A percentile compares a stretch with the other conserved stretches of the same genome.
Conservation (phyloP, 805 yeast genomes). For the Yamadazyma takamatsuzukensis region DNA sequence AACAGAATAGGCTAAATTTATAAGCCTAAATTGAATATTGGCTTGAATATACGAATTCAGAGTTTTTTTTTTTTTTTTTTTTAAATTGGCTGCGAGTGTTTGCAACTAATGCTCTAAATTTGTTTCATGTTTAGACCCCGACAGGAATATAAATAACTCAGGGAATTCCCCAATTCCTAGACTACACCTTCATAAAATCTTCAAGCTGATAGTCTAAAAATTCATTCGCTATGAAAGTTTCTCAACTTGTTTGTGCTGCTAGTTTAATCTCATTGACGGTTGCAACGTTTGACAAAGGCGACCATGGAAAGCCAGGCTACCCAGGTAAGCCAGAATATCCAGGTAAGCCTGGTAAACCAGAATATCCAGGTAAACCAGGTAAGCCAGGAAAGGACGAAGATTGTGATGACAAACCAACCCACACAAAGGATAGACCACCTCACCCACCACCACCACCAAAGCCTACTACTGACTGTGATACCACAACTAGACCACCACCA, state of each 20-base stretch:
- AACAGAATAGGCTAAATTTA: no score
- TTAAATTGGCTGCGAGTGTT: neutral
- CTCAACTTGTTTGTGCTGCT: conserved; percentile 4
- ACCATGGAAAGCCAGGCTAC: neutral
- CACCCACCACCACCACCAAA: no score
- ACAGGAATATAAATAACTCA: neutral
- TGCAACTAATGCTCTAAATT: neutral
- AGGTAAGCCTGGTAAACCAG: neutral
- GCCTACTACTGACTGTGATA: conserved; percentile 9
- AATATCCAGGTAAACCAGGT: neutral
- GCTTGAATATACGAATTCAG: no score
- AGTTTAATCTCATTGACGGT: conserved; percentile 4
- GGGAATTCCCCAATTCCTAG: neutral
- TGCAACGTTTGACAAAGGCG: conserved; percentile 1
- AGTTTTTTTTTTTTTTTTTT: no score
- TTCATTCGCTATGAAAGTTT: conserved; percentile 7
- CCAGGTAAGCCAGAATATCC: neutral
- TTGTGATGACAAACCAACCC: neutral
- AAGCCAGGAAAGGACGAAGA: neutral
- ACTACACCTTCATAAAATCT: no score
- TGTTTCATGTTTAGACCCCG: neutral
- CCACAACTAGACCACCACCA: neutral
- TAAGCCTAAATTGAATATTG: no score
- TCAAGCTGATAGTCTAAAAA: no score
- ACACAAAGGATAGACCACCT: no score